A percentile compares a stretch with the other conserved stretches of the same genome.
Evolutionary conservation across 2,329 filamentous ascomycete species (phyloP).

Genomic region (Ophiostoma quercus): DNA sequence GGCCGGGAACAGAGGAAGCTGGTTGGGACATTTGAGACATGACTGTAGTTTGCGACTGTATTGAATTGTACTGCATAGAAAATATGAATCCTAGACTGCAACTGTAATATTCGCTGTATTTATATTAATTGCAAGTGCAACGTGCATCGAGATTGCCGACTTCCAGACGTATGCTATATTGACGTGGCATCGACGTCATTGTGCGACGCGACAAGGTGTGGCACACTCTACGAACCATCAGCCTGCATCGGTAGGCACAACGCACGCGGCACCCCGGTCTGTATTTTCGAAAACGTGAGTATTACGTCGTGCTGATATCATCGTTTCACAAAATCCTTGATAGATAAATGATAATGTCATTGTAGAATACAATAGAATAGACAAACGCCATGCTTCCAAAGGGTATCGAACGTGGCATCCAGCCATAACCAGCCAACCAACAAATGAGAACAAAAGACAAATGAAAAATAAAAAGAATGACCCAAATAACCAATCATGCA

Average conservation of each 20-base stretch:
- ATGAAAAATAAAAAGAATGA: no score
- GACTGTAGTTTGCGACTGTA: no score
- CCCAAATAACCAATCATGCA: background rate
- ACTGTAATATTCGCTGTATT: background rate
- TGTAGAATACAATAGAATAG: background rate
- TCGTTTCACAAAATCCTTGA: background rate
- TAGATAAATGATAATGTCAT: background rate
- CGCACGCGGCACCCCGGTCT: background rate
- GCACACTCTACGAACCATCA: background rate
- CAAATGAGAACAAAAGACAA: no score
- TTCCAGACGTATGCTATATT: background rate
- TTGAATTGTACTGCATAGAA: background rate
- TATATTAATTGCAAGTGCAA: background rate
- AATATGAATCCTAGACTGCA: background rate
- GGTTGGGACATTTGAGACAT: background rate
- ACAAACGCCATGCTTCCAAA: slow-evolving; percentile 5
- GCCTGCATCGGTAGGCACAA: background rate
- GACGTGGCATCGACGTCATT: background rate
- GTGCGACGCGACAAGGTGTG: background rate
- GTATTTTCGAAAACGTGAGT: background rate
- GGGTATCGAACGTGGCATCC: background rate
- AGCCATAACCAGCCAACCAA: background rate
- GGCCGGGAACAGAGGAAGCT: background rate
- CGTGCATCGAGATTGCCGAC: background rate
- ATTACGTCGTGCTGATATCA: background rate